A percentile compares a stretch with the other conserved stretches of the same genome.
These are phyloP conservation scores for Phylloporus sp. DNA, from an alignment of 768 basidiomycete species.

Conservation along the genomic window DNA sequence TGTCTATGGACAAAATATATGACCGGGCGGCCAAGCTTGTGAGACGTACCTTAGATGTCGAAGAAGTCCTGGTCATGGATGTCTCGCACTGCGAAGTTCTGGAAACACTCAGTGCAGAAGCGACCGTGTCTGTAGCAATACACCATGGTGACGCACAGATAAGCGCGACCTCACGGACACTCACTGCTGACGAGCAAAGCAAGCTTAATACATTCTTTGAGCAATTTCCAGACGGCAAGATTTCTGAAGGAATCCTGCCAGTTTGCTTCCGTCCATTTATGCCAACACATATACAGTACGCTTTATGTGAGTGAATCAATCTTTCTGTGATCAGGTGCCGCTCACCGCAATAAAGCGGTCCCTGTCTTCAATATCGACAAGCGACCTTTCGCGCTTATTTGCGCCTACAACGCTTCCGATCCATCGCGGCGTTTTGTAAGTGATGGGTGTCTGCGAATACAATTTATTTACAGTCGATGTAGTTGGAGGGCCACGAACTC, in stretches of 20 bases:
- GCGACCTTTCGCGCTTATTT: slow-evolving; percentile 85
- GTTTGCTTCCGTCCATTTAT: slow-evolving; percentile 79
- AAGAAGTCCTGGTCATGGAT: slow-evolving; percentile 90
- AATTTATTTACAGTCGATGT: slow-evolving; percentile 10
- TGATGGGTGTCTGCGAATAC: not conserved
- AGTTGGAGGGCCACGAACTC: slow-evolving; percentile 86
- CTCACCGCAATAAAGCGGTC: slow-evolving; percentile 51
- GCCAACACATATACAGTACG: slow-evolving; percentile 79
- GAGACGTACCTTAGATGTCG: slow-evolving; percentile 85
- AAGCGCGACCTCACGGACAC: slow-evolving; percentile 48
- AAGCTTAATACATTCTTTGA: slow-evolving; percentile 74
- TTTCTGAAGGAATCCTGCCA: slow-evolving; percentile 84
- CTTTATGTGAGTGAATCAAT: slow-evolving; percentile 58
- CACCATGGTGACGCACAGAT: slow-evolving; percentile 61
- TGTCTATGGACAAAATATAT: slow-evolving; percentile 84
- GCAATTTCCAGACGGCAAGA: slow-evolving; percentile 79
- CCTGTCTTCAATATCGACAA: slow-evolving; percentile 94
- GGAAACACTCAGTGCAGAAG: slow-evolving; percentile 61
- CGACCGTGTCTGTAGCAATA: slow-evolving; percentile 62
- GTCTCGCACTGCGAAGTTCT: slow-evolving; percentile 87
- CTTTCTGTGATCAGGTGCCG: slow-evolving; percentile 1
- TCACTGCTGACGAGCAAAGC: slow-evolving; percentile 69
- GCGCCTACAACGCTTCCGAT: slow-evolving; percentile 84
- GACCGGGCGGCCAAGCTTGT: slow-evolving; percentile 88
- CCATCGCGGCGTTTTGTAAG: slow-evolving; percentile 78